Conservation (phyloP, 148 eudicot species). For the Selenicereus undatus region DNA sequence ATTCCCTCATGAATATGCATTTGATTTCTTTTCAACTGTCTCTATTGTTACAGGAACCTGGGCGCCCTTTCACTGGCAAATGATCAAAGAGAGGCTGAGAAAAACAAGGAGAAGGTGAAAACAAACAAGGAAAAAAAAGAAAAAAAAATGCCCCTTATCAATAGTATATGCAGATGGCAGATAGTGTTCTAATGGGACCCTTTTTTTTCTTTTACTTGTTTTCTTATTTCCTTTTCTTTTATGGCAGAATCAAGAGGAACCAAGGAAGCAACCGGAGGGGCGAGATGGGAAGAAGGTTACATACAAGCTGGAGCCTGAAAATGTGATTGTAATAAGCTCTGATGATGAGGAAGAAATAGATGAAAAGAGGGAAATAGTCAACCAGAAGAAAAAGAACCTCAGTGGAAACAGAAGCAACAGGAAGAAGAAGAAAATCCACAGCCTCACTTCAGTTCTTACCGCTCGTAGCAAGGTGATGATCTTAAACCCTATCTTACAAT, state of each 20-base stretch:
- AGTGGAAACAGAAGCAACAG: slow-evolving; percentile 27
- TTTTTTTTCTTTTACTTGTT: too few species aligned
- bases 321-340: slow-evolving; percentile 42
- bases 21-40: neutral
- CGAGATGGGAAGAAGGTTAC: slow-evolving; percentile 39
- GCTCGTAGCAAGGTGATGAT: slow-evolving; percentile 67
- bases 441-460: slow-evolving; percentile 56
- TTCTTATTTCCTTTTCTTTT: neutral
- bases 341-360: slow-evolving; percentile 35
- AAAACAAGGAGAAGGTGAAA: slow-evolving; percentile 31
- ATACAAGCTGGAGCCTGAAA: slow-evolving; percentile 32
- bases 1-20: neutral
- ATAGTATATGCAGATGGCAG: neutral
- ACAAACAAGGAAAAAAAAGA: too few species aligned
- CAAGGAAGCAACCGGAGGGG: neutral
- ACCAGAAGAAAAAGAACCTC: slow-evolving; percentile 27
- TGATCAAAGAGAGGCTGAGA: slow-evolving; percentile 40
- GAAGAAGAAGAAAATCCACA: slow-evolving; percentile 37
- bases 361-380: slow-evolving; percentile 16
- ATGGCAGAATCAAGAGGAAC: slow-evolving; percentile 14
- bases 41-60: slow-evolving; percentile 37
- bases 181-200: neutral
- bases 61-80: slow-evolving; percentile 44
- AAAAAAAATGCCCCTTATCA: too few species aligned
- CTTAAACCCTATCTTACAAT: neutral